phyloP scores from a whole-genome alignment of 768 basidiomycete species.

The Neoboletus brunneissimus region DNA sequence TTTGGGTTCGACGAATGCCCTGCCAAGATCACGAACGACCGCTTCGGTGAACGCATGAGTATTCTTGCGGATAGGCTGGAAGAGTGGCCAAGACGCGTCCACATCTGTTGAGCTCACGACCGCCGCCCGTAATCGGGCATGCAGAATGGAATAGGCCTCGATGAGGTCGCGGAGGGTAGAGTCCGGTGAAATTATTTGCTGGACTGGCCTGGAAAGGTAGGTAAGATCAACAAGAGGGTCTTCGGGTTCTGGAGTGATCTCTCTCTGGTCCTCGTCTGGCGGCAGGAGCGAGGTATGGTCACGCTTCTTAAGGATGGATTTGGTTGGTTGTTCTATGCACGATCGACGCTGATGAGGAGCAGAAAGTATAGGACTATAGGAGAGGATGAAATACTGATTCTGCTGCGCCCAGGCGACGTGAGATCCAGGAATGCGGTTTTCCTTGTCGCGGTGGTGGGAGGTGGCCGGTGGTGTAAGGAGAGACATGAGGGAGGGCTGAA shows the following conservation, averaged over 20 bases:
- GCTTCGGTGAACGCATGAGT: slow-evolving; percentile 50
- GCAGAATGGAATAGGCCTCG: slow-evolving; percentile 70
- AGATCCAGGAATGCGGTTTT: slow-evolving; percentile 39
- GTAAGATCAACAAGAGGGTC: slow-evolving; percentile 60
- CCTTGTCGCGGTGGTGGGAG: slow-evolving; percentile 56
- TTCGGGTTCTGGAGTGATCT: slow-evolving; percentile 73
- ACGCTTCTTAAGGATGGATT: slow-evolving; percentile 69
- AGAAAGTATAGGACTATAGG: slow-evolving; percentile 28
- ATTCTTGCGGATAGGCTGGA: slow-evolving; percentile 64
- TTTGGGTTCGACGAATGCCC: slow-evolving; percentile 60
- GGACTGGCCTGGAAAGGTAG: slow-evolving; percentile 66
- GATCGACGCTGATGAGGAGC: slow-evolving; percentile 30
- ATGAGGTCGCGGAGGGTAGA: slow-evolving; percentile 57
- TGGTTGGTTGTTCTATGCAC: slow-evolving; percentile 45
- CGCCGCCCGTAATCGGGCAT: slow-evolving; percentile 55
- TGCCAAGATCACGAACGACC: slow-evolving; percentile 65
- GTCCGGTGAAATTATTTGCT: slow-evolving; percentile 50
- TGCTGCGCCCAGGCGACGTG: slow-evolving; percentile 53
- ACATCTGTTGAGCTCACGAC: slow-evolving; percentile 45
- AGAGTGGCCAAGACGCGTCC: slow-evolving; percentile 67
- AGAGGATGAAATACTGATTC: slow-evolving; percentile 46
- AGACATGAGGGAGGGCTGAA: slow-evolving; percentile 32
- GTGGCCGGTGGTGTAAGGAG: slow-evolving; percentile 63
- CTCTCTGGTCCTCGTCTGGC: slow-evolving; percentile 48
- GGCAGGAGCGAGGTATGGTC: slow-evolving; percentile 33